Evolutionary conservation across 2,329 filamentous ascomycete genomes (phyloP).

Genomic region (Microcyclospora tardicrescens): DNA sequence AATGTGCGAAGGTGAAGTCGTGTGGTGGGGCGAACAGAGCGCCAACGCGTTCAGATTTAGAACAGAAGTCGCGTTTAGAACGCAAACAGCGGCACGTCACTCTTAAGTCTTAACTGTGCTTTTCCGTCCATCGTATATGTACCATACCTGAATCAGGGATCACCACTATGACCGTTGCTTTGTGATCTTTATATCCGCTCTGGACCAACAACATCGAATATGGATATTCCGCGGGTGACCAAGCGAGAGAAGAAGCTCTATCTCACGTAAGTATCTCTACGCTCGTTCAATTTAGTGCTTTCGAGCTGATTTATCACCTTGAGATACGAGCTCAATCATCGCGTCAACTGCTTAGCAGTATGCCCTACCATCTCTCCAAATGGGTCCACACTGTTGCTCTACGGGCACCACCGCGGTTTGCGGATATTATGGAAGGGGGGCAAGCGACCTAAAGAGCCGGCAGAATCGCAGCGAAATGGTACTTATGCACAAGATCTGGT

Average conservation of each 20-base stretch:
- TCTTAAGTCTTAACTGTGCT: too few species aligned
- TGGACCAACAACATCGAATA: too few species aligned
- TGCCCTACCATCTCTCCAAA: conserved; percentile 48
- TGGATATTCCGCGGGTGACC: conserved; percentile 11
- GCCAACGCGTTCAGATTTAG: too few species aligned
- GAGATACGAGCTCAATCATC: conserved; percentile 49
- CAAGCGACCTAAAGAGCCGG: conserved; percentile 15
- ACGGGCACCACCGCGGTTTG: conserved; percentile 46
- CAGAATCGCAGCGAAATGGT: conserved; percentile 4
- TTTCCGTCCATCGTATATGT: too few species aligned
- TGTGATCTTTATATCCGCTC: too few species aligned
- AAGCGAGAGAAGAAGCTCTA: conserved; percentile 22
- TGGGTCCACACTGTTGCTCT: conserved; percentile 48
- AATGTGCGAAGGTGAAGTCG: too few species aligned
- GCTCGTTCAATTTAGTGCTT: too few species aligned
- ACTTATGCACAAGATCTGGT: conserved; percentile 35
- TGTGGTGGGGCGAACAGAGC: too few species aligned
- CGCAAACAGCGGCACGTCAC: too few species aligned
- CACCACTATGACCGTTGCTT: too few species aligned
- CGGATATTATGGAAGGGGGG: conserved; percentile 50
- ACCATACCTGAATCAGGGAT: too few species aligned
- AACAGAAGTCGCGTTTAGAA: conserved; percentile 5
- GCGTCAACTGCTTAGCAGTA: conserved; percentile 41
- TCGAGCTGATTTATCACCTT: too few species aligned
- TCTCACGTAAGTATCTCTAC: conserved; percentile 14